Percentiles rank a stretch among this genome's conserved stretches.
phyloP scores from a whole-genome alignment of 805 yeast genomes.

The Ogataea glucozyma region DNA sequence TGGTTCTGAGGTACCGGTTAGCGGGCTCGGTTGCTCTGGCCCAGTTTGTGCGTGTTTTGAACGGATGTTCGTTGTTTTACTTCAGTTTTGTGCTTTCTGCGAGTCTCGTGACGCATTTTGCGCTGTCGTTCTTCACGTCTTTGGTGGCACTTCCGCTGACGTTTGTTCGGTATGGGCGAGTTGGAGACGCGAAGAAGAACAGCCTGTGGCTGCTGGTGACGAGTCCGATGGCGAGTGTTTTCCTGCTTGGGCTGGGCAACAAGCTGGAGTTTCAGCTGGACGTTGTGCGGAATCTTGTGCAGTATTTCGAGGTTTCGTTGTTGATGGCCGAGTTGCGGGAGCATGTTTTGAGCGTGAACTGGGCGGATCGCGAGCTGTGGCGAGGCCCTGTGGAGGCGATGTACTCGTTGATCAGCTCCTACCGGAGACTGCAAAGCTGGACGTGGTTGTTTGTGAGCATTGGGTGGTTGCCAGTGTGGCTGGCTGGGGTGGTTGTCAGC shows the following conservation, averaged over 20 bases:
- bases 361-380: constrained; percentile 15
- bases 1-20: constrained; percentile 11
- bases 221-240: constrained; percentile 34
- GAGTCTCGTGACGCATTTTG: constrained; percentile 77
- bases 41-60: constrained; percentile 28
- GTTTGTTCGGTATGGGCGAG: constrained; percentile 46
- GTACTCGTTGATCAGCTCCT: constrained; percentile 57
- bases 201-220: constrained; percentile 31
- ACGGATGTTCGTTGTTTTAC: constrained; percentile 45
- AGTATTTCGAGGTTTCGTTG: constrained; percentile 27
- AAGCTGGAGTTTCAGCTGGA: constrained; percentile 31
- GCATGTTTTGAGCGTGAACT: constrained; percentile 19
- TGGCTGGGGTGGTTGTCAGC: constrained; percentile 32
- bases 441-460: constrained; percentile 74
- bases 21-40: constrained; percentile 12
- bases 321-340: constrained; percentile 21
- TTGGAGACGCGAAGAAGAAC: constrained; percentile 19
- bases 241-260: constrained; percentile 29
- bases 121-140: constrained; percentile 75
- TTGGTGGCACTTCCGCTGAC: constrained; percentile 74
- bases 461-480: constrained; percentile 88
- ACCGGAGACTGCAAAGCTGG: constrained; percentile 76
- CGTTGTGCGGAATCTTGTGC: constrained; percentile 32
- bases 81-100: constrained; percentile 71
- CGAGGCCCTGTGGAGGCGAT: constrained; percentile 45